Conservation (phyloP, 495 filamentous ascomycete species). For the Aspergillus bertholletiae region DNA sequence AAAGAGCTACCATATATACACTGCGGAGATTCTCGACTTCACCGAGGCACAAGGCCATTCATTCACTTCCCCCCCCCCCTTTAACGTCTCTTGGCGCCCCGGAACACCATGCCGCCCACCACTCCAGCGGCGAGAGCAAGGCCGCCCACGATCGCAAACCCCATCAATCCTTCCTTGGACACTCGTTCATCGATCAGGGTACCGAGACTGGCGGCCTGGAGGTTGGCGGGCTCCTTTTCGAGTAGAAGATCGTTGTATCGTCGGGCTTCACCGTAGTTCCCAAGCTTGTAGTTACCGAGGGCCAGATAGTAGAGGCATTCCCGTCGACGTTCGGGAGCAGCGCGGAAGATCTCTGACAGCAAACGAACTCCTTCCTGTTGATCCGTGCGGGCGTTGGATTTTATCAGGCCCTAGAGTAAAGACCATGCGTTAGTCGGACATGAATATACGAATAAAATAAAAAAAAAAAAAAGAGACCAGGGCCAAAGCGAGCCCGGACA, state of each 20-base stretch:
- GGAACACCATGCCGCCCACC: slow-evolving; percentile 80
- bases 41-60: background rate
- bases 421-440: background rate
- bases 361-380: slow-evolving; percentile 95
- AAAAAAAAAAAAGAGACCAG: background rate
- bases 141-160: slow-evolving; percentile 94
- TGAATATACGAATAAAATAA: too few relatives aligned
- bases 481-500: slow-evolving; percentile 6
- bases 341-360: slow-evolving; percentile 94
- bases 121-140: slow-evolving; percentile 91
- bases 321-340: slow-evolving; percentile 81
- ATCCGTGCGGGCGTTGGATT: slow-evolving; percentile 75
- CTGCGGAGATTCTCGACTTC: background rate
- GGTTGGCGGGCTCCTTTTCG: slow-evolving; percentile 82
- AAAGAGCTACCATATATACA: slow-evolving; percentile 18
- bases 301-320: slow-evolving; percentile 98
- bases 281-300: slow-evolving; percentile 95
- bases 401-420: slow-evolving; percentile 75
- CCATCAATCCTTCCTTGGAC: slow-evolving; percentile 86
- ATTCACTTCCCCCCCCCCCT: background rate
- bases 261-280: slow-evolving; percentile 92
- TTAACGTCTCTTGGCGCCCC: slow-evolving; percentile 57
- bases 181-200: slow-evolving; percentile 93
- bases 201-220: slow-evolving; percentile 82
- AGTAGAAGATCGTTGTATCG: slow-evolving; percentile 90